Evolutionary conservation across 306 rosid genomes (phyloP).

Genomic region (Quercus variabilis): DNA sequence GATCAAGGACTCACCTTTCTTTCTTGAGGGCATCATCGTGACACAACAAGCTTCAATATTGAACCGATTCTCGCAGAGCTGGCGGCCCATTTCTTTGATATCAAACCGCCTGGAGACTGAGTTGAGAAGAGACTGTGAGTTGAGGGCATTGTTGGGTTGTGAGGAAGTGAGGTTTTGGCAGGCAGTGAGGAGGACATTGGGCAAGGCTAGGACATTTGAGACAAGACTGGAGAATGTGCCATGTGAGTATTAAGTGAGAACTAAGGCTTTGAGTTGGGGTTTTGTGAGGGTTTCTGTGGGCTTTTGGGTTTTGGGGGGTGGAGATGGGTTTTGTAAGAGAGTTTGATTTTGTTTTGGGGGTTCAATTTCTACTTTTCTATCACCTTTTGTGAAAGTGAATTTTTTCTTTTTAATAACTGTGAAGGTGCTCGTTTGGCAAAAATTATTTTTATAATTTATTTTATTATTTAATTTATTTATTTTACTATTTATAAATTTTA

Average conservation of each 20-base stretch:
- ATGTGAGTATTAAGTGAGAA: constrained; percentile 42
- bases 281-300: constrained; percentile 36
- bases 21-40: constrained; percentile 19
- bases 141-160: not conserved
- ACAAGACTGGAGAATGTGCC: constrained; percentile 65
- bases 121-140: constrained; percentile 4
- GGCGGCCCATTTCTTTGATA: constrained; percentile 36
- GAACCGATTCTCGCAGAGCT: constrained; percentile 55
- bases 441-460: too few relatives aligned
- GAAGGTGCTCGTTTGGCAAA: too few relatives aligned
- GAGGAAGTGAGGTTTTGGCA: constrained; percentile 49
- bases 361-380: not conserved
- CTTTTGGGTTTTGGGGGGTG: not conserved
- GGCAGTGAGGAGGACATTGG: constrained; percentile 68
- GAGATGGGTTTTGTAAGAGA: constrained; percentile 7
- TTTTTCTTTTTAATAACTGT: too few relatives aligned
- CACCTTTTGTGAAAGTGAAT: too few relatives aligned
- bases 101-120: constrained; percentile 36
- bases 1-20: constrained; percentile 38
- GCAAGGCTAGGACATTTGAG: constrained; percentile 65
- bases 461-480: too few relatives aligned
- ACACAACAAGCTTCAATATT: constrained; percentile 51
- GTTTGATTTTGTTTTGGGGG: not conserved
- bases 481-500: too few relatives aligned
- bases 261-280: constrained; percentile 58